phyloP scores from a whole-genome alignment of 2,329 filamentous ascomycete species.

The Talaromyces sp. region DNA sequence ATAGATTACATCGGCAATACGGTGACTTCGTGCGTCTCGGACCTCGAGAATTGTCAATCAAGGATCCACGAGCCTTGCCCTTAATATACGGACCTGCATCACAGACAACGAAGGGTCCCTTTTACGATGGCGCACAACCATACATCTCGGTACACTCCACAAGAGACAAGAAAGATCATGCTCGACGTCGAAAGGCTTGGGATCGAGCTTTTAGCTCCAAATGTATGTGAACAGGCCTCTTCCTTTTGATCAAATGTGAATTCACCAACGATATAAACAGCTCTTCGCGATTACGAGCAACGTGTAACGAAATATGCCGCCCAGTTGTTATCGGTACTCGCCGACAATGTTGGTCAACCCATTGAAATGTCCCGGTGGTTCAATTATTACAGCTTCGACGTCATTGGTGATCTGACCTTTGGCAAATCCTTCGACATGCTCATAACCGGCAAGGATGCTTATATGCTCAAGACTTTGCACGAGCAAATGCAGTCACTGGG shows the following conservation, averaged over 20 bases:
- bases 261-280: not conserved
- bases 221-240: slow-evolving; percentile 22
- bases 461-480: slow-evolving; percentile 23
- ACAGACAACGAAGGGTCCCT: slow-evolving; percentile 16
- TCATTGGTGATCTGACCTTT: slow-evolving; percentile 39
- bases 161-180: slow-evolving; percentile 19
- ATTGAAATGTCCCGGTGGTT: slow-evolving; percentile 24
- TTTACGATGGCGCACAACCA: slow-evolving; percentile 16
- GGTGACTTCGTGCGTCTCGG: slow-evolving; percentile 18
- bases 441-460: slow-evolving; percentile 20
- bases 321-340: slow-evolving; percentile 17
- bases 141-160: slow-evolving; percentile 17
- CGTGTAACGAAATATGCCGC: slow-evolving; percentile 15
- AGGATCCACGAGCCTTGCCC: slow-evolving; percentile 13
- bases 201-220: slow-evolving; percentile 31
- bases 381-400: slow-evolving; percentile 27
- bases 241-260: too few species aligned
- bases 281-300: slow-evolving; percentile 15
- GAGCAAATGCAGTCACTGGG: slow-evolving; percentile 22
- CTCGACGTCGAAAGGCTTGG: slow-evolving; percentile 13
- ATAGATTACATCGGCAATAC: slow-evolving; percentile 16
- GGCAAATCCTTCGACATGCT: slow-evolving; percentile 38
- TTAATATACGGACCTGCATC: slow-evolving; percentile 17
- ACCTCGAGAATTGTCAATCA: slow-evolving; percentile 16
- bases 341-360: slow-evolving; percentile 5